Base-by-base conservation (phyloP, 2,329 filamentous ascomycete species). In the Paraphaeosphaeria sporulosa region DNA sequence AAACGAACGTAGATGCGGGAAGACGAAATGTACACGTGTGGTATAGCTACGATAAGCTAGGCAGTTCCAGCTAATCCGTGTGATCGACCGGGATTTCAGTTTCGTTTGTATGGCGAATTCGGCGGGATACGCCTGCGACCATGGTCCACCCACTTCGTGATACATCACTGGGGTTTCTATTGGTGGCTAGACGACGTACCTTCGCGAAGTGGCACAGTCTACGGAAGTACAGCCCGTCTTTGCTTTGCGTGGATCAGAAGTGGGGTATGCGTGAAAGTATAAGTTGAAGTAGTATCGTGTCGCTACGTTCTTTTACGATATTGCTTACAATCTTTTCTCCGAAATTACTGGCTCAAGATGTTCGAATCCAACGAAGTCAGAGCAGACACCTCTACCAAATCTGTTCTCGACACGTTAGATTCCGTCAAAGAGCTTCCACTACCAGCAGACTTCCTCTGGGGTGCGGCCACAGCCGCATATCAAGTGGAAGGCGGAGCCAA, bases 401-500 rank as follows among this genome's bases (percentile, higher is more conserved):
- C 42, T n/a, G 19, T 47, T 34, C 52, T 55, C 42, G 52, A 55
- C 19, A 46, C 12, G 19, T 30, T 55, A 19, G 52, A 55, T 23
- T 8, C 54, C 9, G 13, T 42, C 34, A 50, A 50, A 25, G 47
- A 60, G 21, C 40, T 60, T 21, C 53, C 68, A 17, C 69, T 81
- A 0, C 78, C 77, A 3, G 51, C 59, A 5, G 69, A 78, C 60
- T 82, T 82, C 55, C 59, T 72, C 47, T 81, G 77, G 77, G 79
- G 79, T 38, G 79, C 73, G 55, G 79, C 79, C 10, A 81, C 79
- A 0, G 78, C 79, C 1, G 78, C 79, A 1, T 55, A 55, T 25
- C 52, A 83, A 61, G 73, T 80, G 5, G 80, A 81, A 66, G 80
- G 79, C 3, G 78, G 78, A 0, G 80, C 76, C 74, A 55, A 79